A percentile compares a stretch with the other conserved stretches of the same genome.
Evolutionary conservation across 139 green algal genomes (phyloP).

Genomic region (Zygnema circumcarinatum): DNA sequence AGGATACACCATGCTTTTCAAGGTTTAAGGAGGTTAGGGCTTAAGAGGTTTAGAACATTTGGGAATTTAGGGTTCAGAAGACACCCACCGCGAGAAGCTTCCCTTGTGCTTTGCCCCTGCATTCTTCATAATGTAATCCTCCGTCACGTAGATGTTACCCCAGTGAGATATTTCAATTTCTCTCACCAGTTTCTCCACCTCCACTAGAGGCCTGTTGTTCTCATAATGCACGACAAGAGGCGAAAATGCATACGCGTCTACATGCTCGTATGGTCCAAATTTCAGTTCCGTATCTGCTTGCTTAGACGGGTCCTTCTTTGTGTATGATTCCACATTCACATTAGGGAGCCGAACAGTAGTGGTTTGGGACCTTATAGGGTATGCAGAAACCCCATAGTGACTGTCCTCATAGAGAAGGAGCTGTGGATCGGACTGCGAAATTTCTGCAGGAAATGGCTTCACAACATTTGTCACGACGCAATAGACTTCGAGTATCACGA

Average conservation of each 20-base stretch:
- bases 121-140: constrained; percentile 81
- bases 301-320: constrained; percentile 55
- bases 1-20: too few species aligned
- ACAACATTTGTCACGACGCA: constrained; percentile 61
- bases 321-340: constrained; percentile 64
- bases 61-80: too few species aligned
- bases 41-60: too few species aligned
- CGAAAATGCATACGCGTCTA: constrained; percentile 58
- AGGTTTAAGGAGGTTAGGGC: too few species aligned
- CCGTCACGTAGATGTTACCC: constrained; percentile 91
- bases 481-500: constrained; percentile 27
- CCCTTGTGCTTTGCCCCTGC: constrained; percentile 71
- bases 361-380: constrained; percentile 69
- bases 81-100: constrained; percentile 62
- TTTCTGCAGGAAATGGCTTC: constrained; percentile 68
- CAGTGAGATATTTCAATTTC: constrained; percentile 92
- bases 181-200: constrained; percentile 68
- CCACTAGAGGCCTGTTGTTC: constrained; percentile 78
- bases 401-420: constrained; percentile 73
- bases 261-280: constrained; percentile 67
- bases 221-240: constrained; percentile 79
- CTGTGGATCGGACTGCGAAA: constrained; percentile 78
- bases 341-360: constrained; percentile 67
- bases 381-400: constrained; percentile 73
- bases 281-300: constrained; percentile 45